phyloP scores from a whole-genome alignment of 2,329 filamentous ascomycete genomes.

The Onygena corvina region DNA sequence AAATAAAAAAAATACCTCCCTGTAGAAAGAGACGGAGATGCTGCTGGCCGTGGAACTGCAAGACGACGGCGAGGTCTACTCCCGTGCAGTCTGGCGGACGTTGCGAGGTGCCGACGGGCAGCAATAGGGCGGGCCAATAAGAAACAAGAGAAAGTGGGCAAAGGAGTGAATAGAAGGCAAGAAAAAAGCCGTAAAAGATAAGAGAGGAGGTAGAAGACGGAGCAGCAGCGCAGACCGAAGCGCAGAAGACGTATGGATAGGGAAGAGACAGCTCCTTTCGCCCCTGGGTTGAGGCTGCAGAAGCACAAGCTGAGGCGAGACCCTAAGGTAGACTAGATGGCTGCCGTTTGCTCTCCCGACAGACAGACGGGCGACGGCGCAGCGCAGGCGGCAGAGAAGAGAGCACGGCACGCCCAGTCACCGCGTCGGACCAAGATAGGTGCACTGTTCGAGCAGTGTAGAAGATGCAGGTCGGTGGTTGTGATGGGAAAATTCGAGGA shows the following conservation, averaged over 20 bases:
- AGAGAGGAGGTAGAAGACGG: neutral
- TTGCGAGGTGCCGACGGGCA: too few relatives aligned
- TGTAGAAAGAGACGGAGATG: too few relatives aligned
- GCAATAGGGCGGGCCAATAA: too few relatives aligned
- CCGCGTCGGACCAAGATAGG: too few relatives aligned
- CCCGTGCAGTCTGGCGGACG: too few relatives aligned
- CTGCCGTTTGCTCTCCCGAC: neutral
- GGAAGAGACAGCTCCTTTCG: neutral
- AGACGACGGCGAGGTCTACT: neutral
- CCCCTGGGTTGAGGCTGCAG: neutral
- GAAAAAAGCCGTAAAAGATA: neutral
- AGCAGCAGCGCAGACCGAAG: too few relatives aligned
- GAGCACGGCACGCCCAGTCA: too few relatives aligned
- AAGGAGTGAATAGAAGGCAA: conserved; percentile 6
- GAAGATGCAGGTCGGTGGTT: too few relatives aligned
- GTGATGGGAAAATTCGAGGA: neutral
- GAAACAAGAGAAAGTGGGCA: neutral
- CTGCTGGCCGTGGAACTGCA: neutral
- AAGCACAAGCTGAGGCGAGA: conserved; percentile 1
- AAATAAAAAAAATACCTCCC: neutral
- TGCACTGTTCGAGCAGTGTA: too few relatives aligned
- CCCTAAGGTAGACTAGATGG: neutral
- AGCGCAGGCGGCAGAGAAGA: too few relatives aligned
- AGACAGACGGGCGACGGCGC: neutral
- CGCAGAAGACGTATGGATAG: too few relatives aligned